Base-by-base conservation (phyloP, 768 basidiomycete species). In the Calocybe cyanea region DNA sequence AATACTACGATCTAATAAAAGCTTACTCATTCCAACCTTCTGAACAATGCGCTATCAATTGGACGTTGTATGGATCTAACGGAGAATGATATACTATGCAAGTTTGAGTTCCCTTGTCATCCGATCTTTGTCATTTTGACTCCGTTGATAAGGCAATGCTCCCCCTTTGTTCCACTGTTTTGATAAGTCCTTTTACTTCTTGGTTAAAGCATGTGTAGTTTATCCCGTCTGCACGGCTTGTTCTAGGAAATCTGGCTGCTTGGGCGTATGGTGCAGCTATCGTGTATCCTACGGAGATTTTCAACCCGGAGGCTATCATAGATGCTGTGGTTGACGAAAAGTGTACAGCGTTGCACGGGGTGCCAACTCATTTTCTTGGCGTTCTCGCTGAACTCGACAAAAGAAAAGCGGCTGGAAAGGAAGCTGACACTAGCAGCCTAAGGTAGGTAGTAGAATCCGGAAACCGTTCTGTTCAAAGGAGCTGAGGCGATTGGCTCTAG, bases 151-250 rank as follows among this genome's bases (percentile, higher is more conserved):
- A n/a, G 87, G 86, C 72, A 91, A 92, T 51, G 81, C 81, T 1
- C 89, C 89, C 2, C 89, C 89, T 0, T 64, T 91, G 1, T 92
- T 91, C 60, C 89, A 92, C 60, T 92, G 89, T 59, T 91, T 91
- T 77, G 89, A 89, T 87, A 66, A 84, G 87, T 87, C 23, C 23
- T 51, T 56, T 48, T 57, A 53, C 19, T 28, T 9, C 30, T 14
- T 33, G 28, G 5, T n/a, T 18, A 8, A 6, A 5, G 14, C 18
- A 23, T 21, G 18, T 14, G 10, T 50, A 18, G 14, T 18, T 14
- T n/a, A 14, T 11, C 19, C 37, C 38, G 31, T 43, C 46, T 55
- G 62, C 56, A 88, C 84, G 87, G 56, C 80, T 89, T 24, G 79
- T 90, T n/a, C 61, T 88, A 56, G 88, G 88, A 37, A 91, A 91